Conservation (phyloP, 2,329 filamentous ascomycete species). For the Zymoseptoria passerinii region DNA sequence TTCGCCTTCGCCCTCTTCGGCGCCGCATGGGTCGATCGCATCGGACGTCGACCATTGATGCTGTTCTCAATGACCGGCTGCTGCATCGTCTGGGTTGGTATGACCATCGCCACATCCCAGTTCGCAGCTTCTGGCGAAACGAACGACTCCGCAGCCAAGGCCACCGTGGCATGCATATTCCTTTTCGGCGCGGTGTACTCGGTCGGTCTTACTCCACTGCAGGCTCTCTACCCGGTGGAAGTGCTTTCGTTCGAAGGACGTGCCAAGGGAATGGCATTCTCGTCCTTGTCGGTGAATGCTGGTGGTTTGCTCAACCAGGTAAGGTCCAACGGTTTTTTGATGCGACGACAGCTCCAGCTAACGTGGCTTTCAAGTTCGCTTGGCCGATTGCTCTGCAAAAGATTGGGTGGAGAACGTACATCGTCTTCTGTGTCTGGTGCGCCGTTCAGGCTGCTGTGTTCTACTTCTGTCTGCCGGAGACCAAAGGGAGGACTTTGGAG, state of each 20-base stretch:
- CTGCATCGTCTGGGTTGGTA: conserved; percentile 29
- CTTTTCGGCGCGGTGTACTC: conserved; percentile 28
- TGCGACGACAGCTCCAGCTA: too few relatives aligned
- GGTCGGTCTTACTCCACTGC: conserved; percentile 28
- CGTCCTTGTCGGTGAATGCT: conserved; percentile 36
- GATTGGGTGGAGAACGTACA: conserved; percentile 23
- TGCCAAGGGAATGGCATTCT: conserved; percentile 38
- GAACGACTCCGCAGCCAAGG: conserved; percentile 19
- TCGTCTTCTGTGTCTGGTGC: conserved; percentile 29
- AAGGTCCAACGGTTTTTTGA: not conserved
- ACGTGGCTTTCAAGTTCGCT: conserved; percentile 14
- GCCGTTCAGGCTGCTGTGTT: conserved; percentile 27
- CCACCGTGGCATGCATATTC: conserved; percentile 29
- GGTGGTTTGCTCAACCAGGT: conserved; percentile 35
- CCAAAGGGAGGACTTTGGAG: conserved; percentile 36
- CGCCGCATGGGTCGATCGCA: conserved; percentile 28
- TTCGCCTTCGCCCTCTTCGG: conserved; percentile 46
- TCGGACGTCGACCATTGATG: conserved; percentile 30
- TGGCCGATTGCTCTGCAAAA: conserved; percentile 23
- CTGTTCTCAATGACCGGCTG: conserved; percentile 33
- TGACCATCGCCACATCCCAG: conserved; percentile 30
- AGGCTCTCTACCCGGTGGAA: conserved; percentile 37
- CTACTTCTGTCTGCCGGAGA: conserved; percentile 34
- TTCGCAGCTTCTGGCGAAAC: conserved; percentile 21
- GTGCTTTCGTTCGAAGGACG: conserved; percentile 42